Base-by-base conservation (phyloP, 768 basidiomycete genomes). In the Rhodotorula paludigena region DNA sequence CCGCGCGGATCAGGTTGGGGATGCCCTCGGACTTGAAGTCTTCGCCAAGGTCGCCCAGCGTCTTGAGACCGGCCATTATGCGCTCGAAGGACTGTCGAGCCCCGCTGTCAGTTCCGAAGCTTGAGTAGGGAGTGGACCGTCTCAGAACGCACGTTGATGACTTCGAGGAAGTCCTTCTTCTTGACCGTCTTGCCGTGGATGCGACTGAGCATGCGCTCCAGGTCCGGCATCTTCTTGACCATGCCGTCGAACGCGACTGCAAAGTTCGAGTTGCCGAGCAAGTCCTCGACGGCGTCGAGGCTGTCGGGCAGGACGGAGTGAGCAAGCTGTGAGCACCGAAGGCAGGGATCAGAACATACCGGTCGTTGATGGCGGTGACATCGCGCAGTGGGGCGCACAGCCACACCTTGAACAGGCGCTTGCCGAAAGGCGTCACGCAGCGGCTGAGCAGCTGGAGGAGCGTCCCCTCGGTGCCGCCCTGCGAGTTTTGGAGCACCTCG, bases 381-480 rank as follows among this genome's bases (percentile, higher is more conserved):
- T 89, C 85, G 38, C 87, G 85, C 69, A 99, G 79, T 28, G 96
- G 96, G 83, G 88, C 88, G 70, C 91, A 96, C 14, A 99, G 81
- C 96, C 96, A 99, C 60, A 94, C 88, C 48, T 93, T 85, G 83
- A 99, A 98, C 36, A 98, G 82, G 33, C 96, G 85, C 78, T 98
- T 98, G 47, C 92, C 96, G 68, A 91, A 97, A 4, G 96, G 92
- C 1, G 96, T 97, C 52, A 87, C 81, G 75, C 93, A 97, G 64
- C 89, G 82, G 44, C 85, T 84, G 23, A 99, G 80, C 28, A 98
- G 80, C 77, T 88, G 86, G 55, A 74, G 80, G 44, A 99, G 80
- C 0, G 94, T 88, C 1, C 96, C 96, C 38, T 94, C 92, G 38
- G 89, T 88, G 0, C 89, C 89, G 14, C 96, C 94, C 80, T 96